Base-by-base conservation (phyloP, 805 yeast genomes). In the Monosporozyma yasuniensis region DNA sequence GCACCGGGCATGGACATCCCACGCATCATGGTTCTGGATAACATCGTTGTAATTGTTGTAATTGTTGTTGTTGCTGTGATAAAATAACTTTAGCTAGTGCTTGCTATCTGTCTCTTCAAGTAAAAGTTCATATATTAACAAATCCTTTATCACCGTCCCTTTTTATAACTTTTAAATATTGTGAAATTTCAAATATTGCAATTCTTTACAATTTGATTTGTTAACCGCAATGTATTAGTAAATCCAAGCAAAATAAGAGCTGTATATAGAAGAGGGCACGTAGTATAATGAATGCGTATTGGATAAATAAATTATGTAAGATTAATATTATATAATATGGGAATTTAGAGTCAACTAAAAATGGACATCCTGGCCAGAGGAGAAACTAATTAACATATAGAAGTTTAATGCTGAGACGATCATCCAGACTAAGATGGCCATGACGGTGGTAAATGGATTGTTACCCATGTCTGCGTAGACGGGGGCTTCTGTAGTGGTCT, bases 391-490 rank as follows among this genome's bases (percentile, higher is more conserved):
- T 44, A 80, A 58, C 54, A 80, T 63, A 61, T 84, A 89, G 47
- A 84, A 74, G 63, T 90, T 90, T 57, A 88, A 72, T 14, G 74
- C 74, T 0, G 84, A 70, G 30, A 90, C 79, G 47, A 83, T 75
- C 1, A 78, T 53, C 93, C 96, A 89, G 4, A 89, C 76, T 0
- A 72, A 21, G 1, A 79, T 63, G 0, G 85, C 86, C 1, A 76
- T 47, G 0, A 72, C 50, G 1, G 80, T 78, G 42, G 81, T 75
- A 12, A 78, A 47, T 66, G 72, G 67, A 18, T 71, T 61, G 52
- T 73, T 73, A 42, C 73, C 69, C 73, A 73, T 71, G 50, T 73
- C 75, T 46, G 58, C 61, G 54, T 65, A 69, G 22, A 52, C 50
- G 16, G 52, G 52, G 3, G 37, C 22, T 10, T 30, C 37, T 28